Conservation (phyloP, 805 yeast genomes). For the Priceomyces melissophilus region DNA sequence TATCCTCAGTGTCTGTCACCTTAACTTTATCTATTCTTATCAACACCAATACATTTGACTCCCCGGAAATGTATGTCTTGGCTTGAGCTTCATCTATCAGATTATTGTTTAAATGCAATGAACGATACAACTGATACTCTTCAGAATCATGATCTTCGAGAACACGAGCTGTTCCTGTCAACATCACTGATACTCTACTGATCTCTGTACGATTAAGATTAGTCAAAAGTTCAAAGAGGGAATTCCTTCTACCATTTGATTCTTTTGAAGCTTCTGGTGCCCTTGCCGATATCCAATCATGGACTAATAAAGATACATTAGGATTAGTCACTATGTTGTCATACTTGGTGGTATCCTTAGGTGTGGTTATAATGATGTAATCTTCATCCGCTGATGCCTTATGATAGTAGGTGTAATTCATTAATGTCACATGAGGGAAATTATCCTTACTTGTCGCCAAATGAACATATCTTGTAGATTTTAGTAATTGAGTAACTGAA, state of each 20-base stretch:
- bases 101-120: constrained; percentile 56
- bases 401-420: constrained; percentile 76
- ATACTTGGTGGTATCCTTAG: constrained; percentile 68
- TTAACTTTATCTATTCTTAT: constrained; percentile 65
- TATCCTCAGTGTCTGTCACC: constrained; percentile 75
- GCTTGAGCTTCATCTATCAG: constrained; percentile 72
- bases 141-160: constrained; percentile 34
- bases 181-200: constrained; percentile 76
- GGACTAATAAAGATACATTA: constrained; percentile 76
- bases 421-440: constrained; percentile 82
- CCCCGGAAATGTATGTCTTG: constrained; percentile 43
- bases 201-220: constrained; percentile 77
- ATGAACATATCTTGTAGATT: constrained; percentile 70
- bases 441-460: constrained; percentile 75
- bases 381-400: constrained; percentile 32
- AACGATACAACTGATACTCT: constrained; percentile 58
- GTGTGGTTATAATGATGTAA: constrained; percentile 69
- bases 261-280: constrained; percentile 16
- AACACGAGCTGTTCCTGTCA: constrained; percentile 67
- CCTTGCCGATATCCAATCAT: constrained; percentile 81
- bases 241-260: constrained; percentile 20
- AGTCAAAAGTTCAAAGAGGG: constrained; percentile 54
- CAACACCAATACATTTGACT: constrained; percentile 61
- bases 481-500: constrained; percentile 42
- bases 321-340: constrained; percentile 68